phyloP scores from a whole-genome alignment of 371 early-diverging fungal species.

The Circinella umbellata region DNA sequence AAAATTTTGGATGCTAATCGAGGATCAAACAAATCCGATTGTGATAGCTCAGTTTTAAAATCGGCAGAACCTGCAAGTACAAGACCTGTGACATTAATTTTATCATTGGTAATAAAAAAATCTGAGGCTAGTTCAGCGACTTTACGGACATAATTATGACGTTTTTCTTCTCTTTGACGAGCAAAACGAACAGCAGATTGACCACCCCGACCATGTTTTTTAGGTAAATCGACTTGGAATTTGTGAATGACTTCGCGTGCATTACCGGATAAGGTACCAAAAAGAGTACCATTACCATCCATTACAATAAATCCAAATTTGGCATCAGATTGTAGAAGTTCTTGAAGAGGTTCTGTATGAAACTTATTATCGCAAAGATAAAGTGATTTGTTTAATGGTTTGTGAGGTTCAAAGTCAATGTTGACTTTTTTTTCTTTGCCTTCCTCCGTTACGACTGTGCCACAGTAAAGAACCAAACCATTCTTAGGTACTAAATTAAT shows the following conservation, averaged over 20 bases:
- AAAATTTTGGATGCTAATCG: constrained; percentile 91
- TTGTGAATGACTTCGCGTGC: constrained; percentile 97
- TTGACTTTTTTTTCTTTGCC: constrained; percentile 99
- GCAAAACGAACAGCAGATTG: constrained; percentile 99
- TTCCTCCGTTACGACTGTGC: constrained; percentile 98
- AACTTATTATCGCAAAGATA: constrained; percentile 99
- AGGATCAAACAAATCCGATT: constrained; percentile 95
- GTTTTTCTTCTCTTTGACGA: constrained; percentile 98
- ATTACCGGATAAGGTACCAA: constrained; percentile 98
- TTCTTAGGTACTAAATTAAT: constrained; percentile 81
- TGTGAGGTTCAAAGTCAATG: constrained; percentile 99
- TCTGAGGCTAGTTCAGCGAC: constrained; percentile 96
- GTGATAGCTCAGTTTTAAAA: constrained; percentile 96
- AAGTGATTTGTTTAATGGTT: constrained; percentile 99
- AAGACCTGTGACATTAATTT: constrained; percentile 89
- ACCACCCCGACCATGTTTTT: constrained; percentile 99
- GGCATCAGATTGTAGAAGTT: constrained; percentile 95
- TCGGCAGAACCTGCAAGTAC: constrained; percentile 99
- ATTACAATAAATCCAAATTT: constrained; percentile 99
- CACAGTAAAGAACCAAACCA: constrained; percentile 96
- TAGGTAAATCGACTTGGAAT: constrained; percentile 97
- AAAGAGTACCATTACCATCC: constrained; percentile 99
- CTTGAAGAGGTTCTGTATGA: constrained; percentile 96
- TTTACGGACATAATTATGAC: constrained; percentile 99
- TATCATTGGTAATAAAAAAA: constrained; percentile 50